These are phyloP conservation scores for Globisporangium mamillatum DNA, from an alignment of 352 stramenopile species.

Conservation along the genomic window DNA sequence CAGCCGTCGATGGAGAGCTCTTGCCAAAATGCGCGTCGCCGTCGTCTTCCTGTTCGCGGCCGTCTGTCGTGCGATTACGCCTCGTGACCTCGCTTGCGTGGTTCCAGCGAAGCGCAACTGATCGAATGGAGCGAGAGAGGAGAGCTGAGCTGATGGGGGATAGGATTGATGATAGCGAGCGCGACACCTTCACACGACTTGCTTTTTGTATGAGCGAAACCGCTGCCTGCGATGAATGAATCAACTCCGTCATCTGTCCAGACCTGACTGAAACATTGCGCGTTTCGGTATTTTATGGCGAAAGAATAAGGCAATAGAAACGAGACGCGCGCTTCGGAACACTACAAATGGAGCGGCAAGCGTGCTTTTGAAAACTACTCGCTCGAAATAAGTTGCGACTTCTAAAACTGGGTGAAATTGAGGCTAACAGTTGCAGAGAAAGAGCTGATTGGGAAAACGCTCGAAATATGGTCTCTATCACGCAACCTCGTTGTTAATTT, in stretches of 20 bases:
- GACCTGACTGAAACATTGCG: background rate
- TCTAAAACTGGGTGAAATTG: background rate
- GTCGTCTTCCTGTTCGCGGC: background rate
- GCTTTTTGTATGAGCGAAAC: background rate
- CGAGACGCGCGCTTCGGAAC: background rate
- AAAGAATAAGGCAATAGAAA: background rate
- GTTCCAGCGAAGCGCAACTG: background rate
- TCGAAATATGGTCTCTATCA: slow-evolving; percentile 1
- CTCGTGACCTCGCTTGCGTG: background rate
- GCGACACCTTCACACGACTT: slow-evolving; percentile 1
- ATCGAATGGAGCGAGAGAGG: slow-evolving; percentile 4
- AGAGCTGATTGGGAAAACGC: background rate
- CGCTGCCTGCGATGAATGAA: background rate
- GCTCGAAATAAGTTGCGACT: slow-evolving; percentile 1
- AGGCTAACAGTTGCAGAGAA: background rate
- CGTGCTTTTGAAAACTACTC: background rate
- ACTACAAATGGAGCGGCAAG: background rate
- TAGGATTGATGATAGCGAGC: background rate
- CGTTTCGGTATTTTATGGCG: background rate
- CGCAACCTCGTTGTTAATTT: background rate
- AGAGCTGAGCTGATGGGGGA: background rate
- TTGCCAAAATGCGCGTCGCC: background rate
- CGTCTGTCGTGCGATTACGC: slow-evolving; percentile 1
- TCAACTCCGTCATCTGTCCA: background rate
- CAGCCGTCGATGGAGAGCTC: background rate